Base-by-base conservation (phyloP, 1,284 basidiomycete species). In the Golubevia pallescens region DNA sequence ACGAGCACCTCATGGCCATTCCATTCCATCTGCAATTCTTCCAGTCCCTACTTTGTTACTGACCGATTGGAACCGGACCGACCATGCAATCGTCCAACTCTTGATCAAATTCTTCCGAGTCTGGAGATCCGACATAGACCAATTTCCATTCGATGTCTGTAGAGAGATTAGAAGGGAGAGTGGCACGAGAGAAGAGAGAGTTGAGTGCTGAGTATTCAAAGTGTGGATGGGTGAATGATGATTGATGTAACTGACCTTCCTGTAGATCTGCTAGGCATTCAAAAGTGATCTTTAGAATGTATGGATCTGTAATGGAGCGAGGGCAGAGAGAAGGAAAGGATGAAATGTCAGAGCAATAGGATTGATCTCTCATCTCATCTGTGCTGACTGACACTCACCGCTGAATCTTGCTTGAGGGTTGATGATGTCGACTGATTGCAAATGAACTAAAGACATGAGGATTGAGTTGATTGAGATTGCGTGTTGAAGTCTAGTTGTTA, bases 81-180 rank as follows among this genome's bases (percentile, higher is more conserved):
- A 99, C 89, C 89, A 87, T 86, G 70, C 86, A 87, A 60, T 82
- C 86, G 85, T 98, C 96, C 6, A 98, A 89, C 86, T 97, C 95
- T 86, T 98, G 95, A 86, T 97, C 95, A 60, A 93, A 92, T 61
- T 93, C 91, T 82, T 94, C 93, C 78, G 93, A 91, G 16, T 92
- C 94, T 0, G 97, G 95, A 0, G 93, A 95, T 2, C 97, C 95
- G 61, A 99, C 96, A 86, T 97, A 99, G 71, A 97, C 94, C 71
- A 99, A 90, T 75, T 91, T 92, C 96, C 96, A 99, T 86, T 99
- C 96, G 71, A 99, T 90, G 86, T 99, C 96, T 95, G 79, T 8
- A 14, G 24, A 23, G 57, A 3, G 53, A 28, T 42, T 51, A 54
- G 16, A 38, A 58, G 56, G 23, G 61, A 8, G 48, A 14, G 34